These are phyloP conservation scores for Podospora pseudocomata DNA, from an alignment of 495 filamentous ascomycete genomes.

Conservation along the genomic window DNA sequence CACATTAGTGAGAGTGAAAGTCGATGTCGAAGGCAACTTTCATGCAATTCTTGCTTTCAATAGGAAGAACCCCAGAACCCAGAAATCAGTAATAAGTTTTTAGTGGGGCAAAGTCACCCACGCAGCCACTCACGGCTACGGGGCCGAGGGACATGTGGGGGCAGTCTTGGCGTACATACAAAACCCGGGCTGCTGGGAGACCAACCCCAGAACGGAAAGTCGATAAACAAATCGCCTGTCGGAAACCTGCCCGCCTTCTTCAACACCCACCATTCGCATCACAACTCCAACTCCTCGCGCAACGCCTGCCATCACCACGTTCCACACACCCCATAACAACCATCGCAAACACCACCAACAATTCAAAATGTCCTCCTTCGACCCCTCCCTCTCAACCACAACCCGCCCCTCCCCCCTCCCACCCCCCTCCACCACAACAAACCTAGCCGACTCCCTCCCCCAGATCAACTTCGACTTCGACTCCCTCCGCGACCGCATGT, in stretches of 20 bases:
- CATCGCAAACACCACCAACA: constrained; percentile 15
- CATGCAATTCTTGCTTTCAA: neutral
- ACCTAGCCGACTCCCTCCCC: constrained; percentile 72
- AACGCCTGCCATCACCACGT: neutral
- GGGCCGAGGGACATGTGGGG: neutral
- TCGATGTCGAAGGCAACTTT: neutral
- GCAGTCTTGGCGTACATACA: constrained; percentile 13
- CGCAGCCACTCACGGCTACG: neutral
- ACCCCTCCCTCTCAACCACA: constrained; percentile 72
- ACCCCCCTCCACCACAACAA: constrained; percentile 47
- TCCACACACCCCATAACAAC: neutral
- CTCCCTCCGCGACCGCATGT: constrained; percentile 91
- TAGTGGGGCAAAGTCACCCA: constrained; percentile 11
- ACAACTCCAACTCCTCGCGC: neutral
- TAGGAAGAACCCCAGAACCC: neutral
- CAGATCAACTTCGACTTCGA: constrained; percentile 95
- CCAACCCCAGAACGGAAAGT: constrained; percentile 16
- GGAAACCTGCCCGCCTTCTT: neutral
- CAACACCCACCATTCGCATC: neutral
- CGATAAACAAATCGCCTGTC: constrained; percentile 21
- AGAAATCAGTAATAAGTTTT: constrained; percentile 14
- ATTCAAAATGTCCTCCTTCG: constrained; percentile 65
- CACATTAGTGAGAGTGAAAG: neutral
- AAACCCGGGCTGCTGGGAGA: constrained; percentile 20
- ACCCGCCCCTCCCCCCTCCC: constrained; percentile 74